Conservation (phyloP, 179 eudicot species). For the Spergularia azorica region DNA sequence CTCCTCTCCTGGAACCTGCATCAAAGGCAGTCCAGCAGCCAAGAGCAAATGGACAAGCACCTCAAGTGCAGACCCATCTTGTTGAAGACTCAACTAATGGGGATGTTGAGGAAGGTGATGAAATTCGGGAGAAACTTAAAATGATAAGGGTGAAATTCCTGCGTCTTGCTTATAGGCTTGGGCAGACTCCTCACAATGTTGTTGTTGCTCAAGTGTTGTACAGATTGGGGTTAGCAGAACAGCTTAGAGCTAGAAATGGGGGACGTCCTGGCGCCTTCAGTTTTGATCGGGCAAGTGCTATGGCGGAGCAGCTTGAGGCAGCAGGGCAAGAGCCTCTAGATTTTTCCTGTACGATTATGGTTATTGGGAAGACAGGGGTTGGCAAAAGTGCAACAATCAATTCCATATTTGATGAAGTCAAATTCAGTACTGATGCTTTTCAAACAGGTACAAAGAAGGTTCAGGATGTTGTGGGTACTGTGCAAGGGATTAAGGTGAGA, state of each 20-base stretch:
- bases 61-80: slow-evolving; percentile 54
- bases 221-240: slow-evolving; percentile 91
- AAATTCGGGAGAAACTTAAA: slow-evolving; percentile 90
- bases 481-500: slow-evolving; percentile 87
- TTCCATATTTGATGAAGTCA: slow-evolving; percentile 84
- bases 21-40: slow-evolving; percentile 63
- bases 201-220: slow-evolving; percentile 97
- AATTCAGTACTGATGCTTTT: slow-evolving; percentile 79
- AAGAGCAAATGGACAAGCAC: slow-evolving; percentile 64
- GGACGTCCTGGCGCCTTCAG: slow-evolving; percentile 83
- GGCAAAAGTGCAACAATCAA: slow-evolving; percentile 97
- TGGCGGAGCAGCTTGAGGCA: slow-evolving; percentile 91
- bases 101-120: slow-evolving; percentile 84
- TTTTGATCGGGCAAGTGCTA: slow-evolving; percentile 92
- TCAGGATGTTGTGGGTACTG: slow-evolving; percentile 89
- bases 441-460: slow-evolving; percentile 75
- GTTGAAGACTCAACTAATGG: slow-evolving; percentile 64
- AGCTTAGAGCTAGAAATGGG: slow-evolving; percentile 82
- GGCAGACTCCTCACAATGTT: slow-evolving; percentile 95
- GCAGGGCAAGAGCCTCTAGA: slow-evolving; percentile 81
- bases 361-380: slow-evolving; percentile 90
- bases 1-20: slow-evolving; percentile 76
- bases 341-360: slow-evolving; percentile 90
- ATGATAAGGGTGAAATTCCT: slow-evolving; percentile 92
- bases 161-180: slow-evolving; percentile 91